Conservation (phyloP, 2,329 filamentous ascomycete genomes). For the Pseudonectria foliicola region DNA sequence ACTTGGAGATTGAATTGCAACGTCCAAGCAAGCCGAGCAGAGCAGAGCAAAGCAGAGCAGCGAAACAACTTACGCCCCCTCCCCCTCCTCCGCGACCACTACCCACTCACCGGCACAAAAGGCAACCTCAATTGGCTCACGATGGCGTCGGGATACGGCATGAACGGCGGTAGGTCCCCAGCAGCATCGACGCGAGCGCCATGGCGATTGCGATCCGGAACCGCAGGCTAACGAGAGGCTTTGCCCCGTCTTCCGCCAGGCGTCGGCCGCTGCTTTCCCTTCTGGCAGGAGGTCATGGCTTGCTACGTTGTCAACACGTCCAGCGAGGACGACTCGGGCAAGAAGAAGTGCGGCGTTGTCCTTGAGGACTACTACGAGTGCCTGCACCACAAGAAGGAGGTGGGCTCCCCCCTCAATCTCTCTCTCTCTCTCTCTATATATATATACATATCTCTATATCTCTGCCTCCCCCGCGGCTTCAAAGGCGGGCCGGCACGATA, state of each 20-base stretch:
- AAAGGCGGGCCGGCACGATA: no score
- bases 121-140: constrained; percentile 26
- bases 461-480: no score
- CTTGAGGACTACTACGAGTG: constrained; percentile 99
- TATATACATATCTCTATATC: no score
- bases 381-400: constrained; percentile 98
- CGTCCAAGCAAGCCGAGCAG: constrained; percentile 12
- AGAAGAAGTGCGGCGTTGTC: constrained; percentile 76
- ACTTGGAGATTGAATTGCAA: constrained; percentile 14
- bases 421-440: no score
- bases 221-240: constrained; percentile 15
- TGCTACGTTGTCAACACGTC: constrained; percentile 95
- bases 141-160: constrained; percentile 79
- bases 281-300: constrained; percentile 98
- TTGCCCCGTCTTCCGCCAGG: constrained; percentile 31
- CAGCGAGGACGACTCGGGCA: constrained; percentile 69
- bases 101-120: constrained; percentile 19
- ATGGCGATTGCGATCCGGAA: not conserved
- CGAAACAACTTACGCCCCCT: constrained; percentile 9
- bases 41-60: constrained; percentile 17
- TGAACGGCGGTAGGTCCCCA: constrained; percentile 62
- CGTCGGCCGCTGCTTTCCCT: constrained; percentile 84
- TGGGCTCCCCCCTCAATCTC: constrained; percentile 36
- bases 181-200: not conserved
- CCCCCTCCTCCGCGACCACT: no score